Conservation (phyloP, 2,329 filamentous ascomycete genomes). For the Bisporella sp. region DNA sequence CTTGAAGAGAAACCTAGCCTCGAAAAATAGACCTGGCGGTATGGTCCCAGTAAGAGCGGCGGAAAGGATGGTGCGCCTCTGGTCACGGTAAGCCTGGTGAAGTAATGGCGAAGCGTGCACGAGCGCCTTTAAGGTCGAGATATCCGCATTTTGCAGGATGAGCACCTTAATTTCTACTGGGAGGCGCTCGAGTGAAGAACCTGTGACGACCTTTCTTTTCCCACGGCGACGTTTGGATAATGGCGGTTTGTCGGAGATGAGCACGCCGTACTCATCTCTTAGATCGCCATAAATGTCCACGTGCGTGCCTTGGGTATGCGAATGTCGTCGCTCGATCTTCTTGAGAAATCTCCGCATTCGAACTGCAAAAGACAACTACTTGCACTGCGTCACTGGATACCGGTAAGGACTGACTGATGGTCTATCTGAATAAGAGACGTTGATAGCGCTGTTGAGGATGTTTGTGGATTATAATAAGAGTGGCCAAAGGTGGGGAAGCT, state of each 20-base stretch:
- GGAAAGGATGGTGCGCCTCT: not conserved
- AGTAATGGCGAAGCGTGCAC: not conserved
- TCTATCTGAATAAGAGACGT: too few species aligned
- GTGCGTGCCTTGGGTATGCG: not conserved
- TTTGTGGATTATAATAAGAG: too few species aligned
- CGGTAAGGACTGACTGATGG: too few species aligned
- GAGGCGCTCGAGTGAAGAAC: not conserved
- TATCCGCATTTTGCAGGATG: not conserved
- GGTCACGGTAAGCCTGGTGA: not conserved
- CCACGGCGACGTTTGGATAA: not conserved
- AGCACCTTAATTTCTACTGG: not conserved
- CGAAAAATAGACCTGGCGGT: not conserved
- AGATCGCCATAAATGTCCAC: not conserved
- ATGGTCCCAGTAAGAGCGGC: not conserved
- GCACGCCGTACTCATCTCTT: not conserved
- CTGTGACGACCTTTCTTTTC: not conserved
- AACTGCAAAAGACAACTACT: too few species aligned
- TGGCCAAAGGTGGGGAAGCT: too few species aligned
- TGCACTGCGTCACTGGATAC: too few species aligned
- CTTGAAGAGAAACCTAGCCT: not conserved
- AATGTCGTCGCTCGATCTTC: not conserved
- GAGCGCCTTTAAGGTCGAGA: not conserved
- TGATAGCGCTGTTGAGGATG: too few species aligned
- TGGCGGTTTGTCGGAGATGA: not conserved
- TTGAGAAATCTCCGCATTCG: not conserved